Base-by-base conservation (phyloP, 2,329 filamentous ascomycete species). In the Fusarium nematophilum region DNA sequence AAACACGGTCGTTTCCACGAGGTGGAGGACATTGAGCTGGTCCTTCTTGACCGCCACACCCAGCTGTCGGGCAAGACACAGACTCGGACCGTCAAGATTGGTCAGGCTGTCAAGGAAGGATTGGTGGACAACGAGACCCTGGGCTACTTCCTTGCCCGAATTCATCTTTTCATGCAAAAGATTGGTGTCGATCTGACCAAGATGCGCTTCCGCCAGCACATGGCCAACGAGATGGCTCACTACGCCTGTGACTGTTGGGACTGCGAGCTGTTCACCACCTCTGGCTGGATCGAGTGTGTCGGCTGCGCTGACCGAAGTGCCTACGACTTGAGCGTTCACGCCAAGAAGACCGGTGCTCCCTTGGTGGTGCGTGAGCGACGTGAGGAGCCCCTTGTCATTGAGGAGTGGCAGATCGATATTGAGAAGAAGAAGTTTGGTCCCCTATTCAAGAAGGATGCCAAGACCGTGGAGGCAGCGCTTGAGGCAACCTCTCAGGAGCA, bases 211-310 rank as follows among this genome's bases (percentile, higher is more conserved):
- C 88, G 95, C 71, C 95, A 99, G 78, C 95, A 99, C 79, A 97
- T 99, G 93, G 79, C 79, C 57, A 86, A 86, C 69, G 84, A 86
- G 72, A 86, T 86, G 83, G 85, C 95, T 13, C 95, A 99, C 78
- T 99, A 99, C 74, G 95, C 95, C 39, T 86, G 89, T 51, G 95
- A 99, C 80, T 99, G 95, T 81, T 98, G 95, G 95, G 95, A 99
- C 76, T 94, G 93, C 11, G 95, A 99, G 77, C 81, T 99, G 50
- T 82, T 90, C 61, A 98, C 92, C 53, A 93, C 90, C 59, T 93
- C 93, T 71, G 95, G 95, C 74, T 99, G 95, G 95, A 91, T 98
- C 62, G 95, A 99, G 81, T 98, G 94, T 75, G 94, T 98, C 70
- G 95, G 95, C 60, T 98, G 95, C 76, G 95, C 95, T 58, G 94